A percentile compares a stretch with the other conserved stretches of the same genome.
Conservation (phyloP, 1,284 basidiomycete species). For the Farysia itapuensis region DNA sequence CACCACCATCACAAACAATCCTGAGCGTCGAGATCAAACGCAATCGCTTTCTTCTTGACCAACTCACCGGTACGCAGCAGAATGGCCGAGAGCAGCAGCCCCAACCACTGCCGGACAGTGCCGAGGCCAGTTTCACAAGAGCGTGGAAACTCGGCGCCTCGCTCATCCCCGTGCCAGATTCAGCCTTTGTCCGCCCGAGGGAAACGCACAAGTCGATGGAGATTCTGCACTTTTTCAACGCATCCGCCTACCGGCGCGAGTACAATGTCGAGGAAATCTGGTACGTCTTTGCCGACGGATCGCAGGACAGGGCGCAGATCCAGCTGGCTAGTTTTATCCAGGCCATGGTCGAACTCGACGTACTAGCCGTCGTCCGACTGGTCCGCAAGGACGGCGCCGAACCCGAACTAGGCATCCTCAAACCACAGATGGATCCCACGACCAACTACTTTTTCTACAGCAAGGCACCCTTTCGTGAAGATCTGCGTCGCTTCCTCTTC, state of each 20-base stretch:
- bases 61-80: constrained; percentile 50
- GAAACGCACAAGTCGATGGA: constrained; percentile 80
- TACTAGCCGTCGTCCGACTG: constrained; percentile 78
- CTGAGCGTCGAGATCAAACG: constrained; percentile 25
- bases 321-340: constrained; percentile 81
- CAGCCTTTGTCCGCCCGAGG: constrained; percentile 72
- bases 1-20: constrained; percentile 1
- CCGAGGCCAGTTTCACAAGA: constrained; percentile 70
- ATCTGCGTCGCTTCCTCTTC: constrained; percentile 83
- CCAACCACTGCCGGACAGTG: constrained; percentile 65
- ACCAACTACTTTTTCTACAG: constrained; percentile 41
- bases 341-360: constrained; percentile 72
- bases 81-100: constrained; percentile 64
- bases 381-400: constrained; percentile 73
- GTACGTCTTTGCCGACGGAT: constrained; percentile 79
- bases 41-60: constrained; percentile 34
- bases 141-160: constrained; percentile 92
- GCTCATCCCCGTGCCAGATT: constrained; percentile 72
- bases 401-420: constrained; percentile 65
- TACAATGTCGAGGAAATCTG: constrained; percentile 81
- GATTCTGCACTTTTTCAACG: constrained; percentile 78
- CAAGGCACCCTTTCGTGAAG: constrained; percentile 92
- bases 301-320: constrained; percentile 73
- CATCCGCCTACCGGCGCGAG: constrained; percentile 63
- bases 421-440: constrained; percentile 34